A percentile compares a stretch with the other conserved stretches of the same genome.
These are phyloP conservation scores for Trametes coccinea DNA, from an alignment of 768 basidiomycete species.

Conservation along the genomic window DNA sequence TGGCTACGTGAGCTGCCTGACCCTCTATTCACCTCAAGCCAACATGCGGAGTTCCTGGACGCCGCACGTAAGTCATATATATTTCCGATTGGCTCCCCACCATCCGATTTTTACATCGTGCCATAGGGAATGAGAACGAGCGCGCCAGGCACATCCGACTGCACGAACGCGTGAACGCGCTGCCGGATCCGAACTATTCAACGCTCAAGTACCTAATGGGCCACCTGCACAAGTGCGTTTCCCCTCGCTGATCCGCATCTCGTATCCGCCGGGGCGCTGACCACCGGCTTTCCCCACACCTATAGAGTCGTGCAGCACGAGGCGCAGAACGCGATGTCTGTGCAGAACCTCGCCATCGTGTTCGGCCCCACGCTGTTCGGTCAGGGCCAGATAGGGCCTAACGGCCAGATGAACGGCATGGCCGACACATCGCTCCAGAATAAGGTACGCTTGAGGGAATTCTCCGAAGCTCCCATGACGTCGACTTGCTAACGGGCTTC, in stretches of 20 bases:
- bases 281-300: neutral
- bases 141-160: constrained; percentile 92
- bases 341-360: constrained; percentile 91
- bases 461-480: neutral
- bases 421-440: constrained; percentile 74
- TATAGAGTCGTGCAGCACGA: constrained; percentile 74
- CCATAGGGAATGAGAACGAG: constrained; percentile 86
- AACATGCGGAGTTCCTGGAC: constrained; percentile 94
- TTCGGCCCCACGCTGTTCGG: constrained; percentile 98
- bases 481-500: neutral
- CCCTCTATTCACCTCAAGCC: constrained; percentile 77
- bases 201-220: constrained; percentile 95
- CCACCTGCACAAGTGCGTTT: constrained; percentile 80
- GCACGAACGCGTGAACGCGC: constrained; percentile 96
- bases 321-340: constrained; percentile 85
- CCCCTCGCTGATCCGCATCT: neutral
- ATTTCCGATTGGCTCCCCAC: neutral
- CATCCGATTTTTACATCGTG: neutral
- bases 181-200: constrained; percentile 98
- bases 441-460: constrained; percentile 43
- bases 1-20: constrained; percentile 97
- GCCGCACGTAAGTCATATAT: constrained; percentile 74
- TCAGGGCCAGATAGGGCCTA: constrained; percentile 48
- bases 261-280: neutral
- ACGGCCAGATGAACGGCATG: constrained; percentile 53